phyloP scores from a whole-genome alignment of 352 stramenopile genomes.

The Pythium volutum region DNA sequence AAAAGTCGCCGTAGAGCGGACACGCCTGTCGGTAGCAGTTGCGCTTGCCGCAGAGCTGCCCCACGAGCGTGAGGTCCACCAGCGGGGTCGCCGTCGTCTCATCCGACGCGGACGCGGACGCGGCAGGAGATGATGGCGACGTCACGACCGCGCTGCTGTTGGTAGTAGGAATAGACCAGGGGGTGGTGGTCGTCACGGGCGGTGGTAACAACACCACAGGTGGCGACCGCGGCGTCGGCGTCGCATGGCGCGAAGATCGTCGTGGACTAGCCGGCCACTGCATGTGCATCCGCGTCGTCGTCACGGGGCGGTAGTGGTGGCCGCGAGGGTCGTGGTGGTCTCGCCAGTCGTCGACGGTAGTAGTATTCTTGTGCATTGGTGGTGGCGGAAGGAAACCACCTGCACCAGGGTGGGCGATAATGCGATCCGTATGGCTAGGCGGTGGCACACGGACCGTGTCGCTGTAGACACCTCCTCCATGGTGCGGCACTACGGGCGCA shows the following conservation, averaged over 20 bases:
- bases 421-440: background rate
- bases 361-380: background rate
- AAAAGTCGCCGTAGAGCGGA: conserved; percentile 45
- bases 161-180: no score
- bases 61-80: conserved; percentile 20
- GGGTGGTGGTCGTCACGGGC: no score
- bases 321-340: background rate
- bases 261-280: background rate
- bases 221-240: background rate
- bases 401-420: background rate
- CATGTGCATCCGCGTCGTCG: background rate
- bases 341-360: background rate
- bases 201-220: background rate
- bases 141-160: background rate
- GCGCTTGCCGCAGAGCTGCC: conserved; percentile 51
- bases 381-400: background rate
- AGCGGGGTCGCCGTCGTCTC: background rate
- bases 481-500: background rate
- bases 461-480: background rate
- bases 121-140: background rate
- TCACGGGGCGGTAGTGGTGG: background rate
- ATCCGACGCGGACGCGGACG: no score
- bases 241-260: background rate
- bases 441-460: background rate
- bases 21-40: conserved; percentile 48